These are phyloP conservation scores for Actinomucor elegans DNA, from an alignment of 371 early-diverging fungal species.

Conservation along the genomic window DNA sequence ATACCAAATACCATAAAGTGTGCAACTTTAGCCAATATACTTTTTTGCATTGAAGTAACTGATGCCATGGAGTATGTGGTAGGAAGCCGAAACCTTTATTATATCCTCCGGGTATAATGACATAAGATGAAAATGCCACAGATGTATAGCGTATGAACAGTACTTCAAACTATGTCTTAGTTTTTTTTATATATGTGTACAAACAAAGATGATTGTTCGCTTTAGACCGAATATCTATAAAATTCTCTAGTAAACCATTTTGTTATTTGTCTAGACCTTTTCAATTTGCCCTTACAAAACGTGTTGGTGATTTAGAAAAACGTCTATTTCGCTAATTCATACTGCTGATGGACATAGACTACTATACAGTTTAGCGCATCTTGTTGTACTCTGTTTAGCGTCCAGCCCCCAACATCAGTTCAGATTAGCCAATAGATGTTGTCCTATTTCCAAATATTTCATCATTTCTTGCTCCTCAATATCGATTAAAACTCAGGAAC, in stretches of 20 bases:
- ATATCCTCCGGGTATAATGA: no score
- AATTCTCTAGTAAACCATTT: no score
- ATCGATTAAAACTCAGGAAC: not conserved
- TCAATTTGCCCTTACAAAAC: not conserved
- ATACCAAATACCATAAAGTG: not conserved
- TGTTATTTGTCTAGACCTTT: no score
- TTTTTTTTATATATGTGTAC: no score
- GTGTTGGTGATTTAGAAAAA: not conserved
- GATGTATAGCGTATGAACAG: not conserved
- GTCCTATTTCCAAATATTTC: not conserved
- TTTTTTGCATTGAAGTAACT: not conserved
- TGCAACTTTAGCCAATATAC: not conserved
- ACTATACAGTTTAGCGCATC: not conserved
- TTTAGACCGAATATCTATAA: no score
- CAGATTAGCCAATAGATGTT: constrained; percentile 6
- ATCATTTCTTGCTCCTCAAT: not conserved
- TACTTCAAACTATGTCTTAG: not conserved
- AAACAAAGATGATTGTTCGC: no score
- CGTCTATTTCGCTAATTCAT: not conserved
- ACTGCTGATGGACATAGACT: not conserved
- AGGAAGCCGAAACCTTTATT: no score
- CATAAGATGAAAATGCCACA: no score
- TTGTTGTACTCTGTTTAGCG: not conserved
- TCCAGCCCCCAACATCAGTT: constrained; percentile 1
- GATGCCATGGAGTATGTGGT: no score